phyloP scores from a whole-genome alignment of 2,329 filamentous ascomycete genomes.

The Arthrobotrys sinensis region DNA sequence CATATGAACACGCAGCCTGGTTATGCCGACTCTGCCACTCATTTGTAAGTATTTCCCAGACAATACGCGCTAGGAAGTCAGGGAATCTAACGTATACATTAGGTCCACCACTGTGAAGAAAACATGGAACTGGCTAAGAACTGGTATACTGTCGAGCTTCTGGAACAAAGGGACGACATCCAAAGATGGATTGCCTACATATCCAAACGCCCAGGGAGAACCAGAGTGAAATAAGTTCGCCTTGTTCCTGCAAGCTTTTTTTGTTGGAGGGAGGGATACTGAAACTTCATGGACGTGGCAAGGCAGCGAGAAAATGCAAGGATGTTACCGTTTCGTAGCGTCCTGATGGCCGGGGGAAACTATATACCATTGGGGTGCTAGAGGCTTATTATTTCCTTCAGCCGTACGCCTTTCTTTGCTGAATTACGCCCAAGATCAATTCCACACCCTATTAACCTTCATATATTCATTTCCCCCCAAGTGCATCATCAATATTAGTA shows the following conservation, averaged over 20 bases:
- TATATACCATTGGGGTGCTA: neutral
- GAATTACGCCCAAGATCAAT: neutral
- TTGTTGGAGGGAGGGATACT: neutral
- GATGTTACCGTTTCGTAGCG: neutral
- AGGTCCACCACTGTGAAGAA: slow-evolving; percentile 81
- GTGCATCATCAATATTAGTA: neutral
- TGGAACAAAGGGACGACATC: slow-evolving; percentile 81
- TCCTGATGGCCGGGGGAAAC: neutral
- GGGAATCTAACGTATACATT: slow-evolving; percentile 65
- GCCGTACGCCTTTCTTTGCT: neutral
- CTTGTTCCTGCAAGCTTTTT: neutral
- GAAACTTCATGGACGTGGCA: neutral
- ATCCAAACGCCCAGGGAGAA: slow-evolving; percentile 61
- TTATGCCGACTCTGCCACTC: slow-evolving; percentile 75
- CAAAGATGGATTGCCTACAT: slow-evolving; percentile 77
- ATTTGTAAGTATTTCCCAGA: slow-evolving; percentile 42
- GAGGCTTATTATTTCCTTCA: neutral
- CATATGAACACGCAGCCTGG: slow-evolving; percentile 34
- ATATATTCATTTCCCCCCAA: neutral
- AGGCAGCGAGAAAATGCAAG: neutral
- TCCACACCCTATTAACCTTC: neutral
- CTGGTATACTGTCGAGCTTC: slow-evolving; percentile 80
- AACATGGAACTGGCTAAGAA: slow-evolving; percentile 84
- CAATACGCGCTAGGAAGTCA: neutral
- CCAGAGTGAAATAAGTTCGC: slow-evolving; percentile 44